Base-by-base conservation (phyloP, 2,329 filamentous ascomycete genomes). In the Pseudogymnoascus sp. region DNA sequence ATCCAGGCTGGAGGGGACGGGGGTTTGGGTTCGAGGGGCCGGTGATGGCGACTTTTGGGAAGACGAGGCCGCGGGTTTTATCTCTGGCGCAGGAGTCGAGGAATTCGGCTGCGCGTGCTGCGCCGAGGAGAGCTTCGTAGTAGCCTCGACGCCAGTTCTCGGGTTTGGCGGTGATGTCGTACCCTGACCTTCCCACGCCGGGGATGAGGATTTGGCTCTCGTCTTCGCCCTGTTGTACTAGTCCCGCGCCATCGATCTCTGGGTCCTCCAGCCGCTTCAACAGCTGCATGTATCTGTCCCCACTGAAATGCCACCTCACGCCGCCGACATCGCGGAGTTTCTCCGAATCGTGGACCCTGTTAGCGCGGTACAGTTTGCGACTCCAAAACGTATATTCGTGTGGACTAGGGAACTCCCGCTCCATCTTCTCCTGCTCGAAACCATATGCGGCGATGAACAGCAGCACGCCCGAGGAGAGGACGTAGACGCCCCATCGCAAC, bases 11-110 rank as follows among this genome's bases (percentile, higher is more conserved):
- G 42, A 92, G 81, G 0, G 91, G 90, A 68, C 82, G 84, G 1
- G 92, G 92, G 63, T 86, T 80, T 0, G 90, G 91, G 73, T 97
- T 97, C 3, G 90, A 91, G 0, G 91, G 90, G 0, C 92, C 92
- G 59, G 89, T 81, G 62, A 97, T 84, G 66, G 88, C 85, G 53
- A 90, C 86, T 5, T 84, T 82, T 0, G 90, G 86, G 67, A 90
- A 93, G 31, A 88, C 82, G 25, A 88, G 76, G 44, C 82, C 80
- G 66, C 85, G 81, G 7, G 82, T 87, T 35, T 38, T 84, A 74
- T 96, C 91, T 47, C 82, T 79, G 14, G 95, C 80, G 82, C 87
- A 91, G 59, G 88, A 89, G 67, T 96, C 90, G 23, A 95, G 77
- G 68, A 92, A 85, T 75, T 97, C 92, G 4, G 91, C 86, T 0